Conservation (phyloP, 1,139 yeast genomes). For the Blastobotrys elegans region DNA sequence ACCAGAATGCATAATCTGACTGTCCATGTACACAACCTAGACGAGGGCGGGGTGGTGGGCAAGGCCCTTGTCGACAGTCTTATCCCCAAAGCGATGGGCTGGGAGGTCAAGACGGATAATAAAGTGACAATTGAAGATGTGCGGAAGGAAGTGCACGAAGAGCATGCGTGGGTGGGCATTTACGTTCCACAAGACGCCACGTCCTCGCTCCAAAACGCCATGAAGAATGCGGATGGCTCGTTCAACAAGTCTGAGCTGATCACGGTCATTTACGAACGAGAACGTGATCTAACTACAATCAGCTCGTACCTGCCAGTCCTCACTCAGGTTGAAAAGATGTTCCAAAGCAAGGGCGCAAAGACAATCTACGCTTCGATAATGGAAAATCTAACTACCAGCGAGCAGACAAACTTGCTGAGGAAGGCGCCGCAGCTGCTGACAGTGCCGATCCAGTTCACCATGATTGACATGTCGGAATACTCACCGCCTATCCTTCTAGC, state of each 20-base stretch:
- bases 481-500: conserved; percentile 15
- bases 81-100: conserved; percentile 25
- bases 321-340: conserved; percentile 28
- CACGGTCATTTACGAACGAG: conserved; percentile 45
- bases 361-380: conserved; percentile 16
- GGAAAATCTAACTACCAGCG: conserved; percentile 13
- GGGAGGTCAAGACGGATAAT: conserved; percentile 29
- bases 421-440: conserved; percentile 16
- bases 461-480: conserved; percentile 14
- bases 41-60: conserved; percentile 36
- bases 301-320: conserved; percentile 34
- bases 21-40: conserved; percentile 46
- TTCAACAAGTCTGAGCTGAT: conserved; percentile 30
- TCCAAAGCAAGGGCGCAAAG: conserved; percentile 13
- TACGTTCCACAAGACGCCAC: conserved; percentile 25
- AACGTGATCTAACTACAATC: conserved; percentile 48
- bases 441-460: conserved; percentile 13
- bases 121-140: conserved; percentile 21
- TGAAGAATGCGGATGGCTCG: conserved; percentile 13
- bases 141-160: conserved; percentile 17
- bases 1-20: conserved; percentile 40
- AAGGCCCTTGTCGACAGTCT: conserved; percentile 31
- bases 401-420: conserved; percentile 7
- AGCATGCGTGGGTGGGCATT: conserved; percentile 26
- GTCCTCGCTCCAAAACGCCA: conserved; percentile 16